Evolutionary conservation across 2,329 filamentous ascomycete species (phyloP).

Genomic region (Xylaria sp.): DNA sequence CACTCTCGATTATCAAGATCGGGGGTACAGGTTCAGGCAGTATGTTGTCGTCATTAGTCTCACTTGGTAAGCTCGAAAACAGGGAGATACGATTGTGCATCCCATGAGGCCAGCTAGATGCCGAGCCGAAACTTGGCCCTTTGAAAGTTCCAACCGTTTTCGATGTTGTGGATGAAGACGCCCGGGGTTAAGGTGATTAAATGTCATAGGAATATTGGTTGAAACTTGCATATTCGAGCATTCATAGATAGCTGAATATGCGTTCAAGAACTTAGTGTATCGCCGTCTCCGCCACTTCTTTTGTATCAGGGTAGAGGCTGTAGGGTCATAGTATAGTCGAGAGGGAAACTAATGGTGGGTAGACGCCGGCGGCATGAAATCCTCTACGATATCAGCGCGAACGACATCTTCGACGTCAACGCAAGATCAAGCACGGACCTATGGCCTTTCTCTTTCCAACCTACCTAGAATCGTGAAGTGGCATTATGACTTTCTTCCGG

Average conservation of each 20-base stretch:
- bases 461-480: background rate
- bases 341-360: no score
- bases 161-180: slow-evolving; percentile 7
- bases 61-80: slow-evolving; percentile 1
- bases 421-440: background rate
- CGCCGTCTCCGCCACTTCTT: background rate
- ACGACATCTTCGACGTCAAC: slow-evolving; percentile 7
- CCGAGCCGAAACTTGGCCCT: slow-evolving; percentile 11
- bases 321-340: slow-evolving; percentile 10
- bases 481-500: background rate
- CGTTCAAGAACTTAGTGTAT: background rate
- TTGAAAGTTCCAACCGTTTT: background rate
- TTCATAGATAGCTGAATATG: background rate
- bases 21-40: slow-evolving; percentile 10
- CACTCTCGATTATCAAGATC: slow-evolving; percentile 1
- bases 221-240: background rate
- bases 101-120: slow-evolving; percentile 19
- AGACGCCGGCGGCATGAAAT: background rate
- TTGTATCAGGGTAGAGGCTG: background rate
- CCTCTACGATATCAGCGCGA: slow-evolving; percentile 19
- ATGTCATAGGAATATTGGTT: slow-evolving; percentile 16
- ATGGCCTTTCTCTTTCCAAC: background rate
- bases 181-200: background rate
- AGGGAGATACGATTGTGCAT: slow-evolving; percentile 1
- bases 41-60: no score